Conservation (phyloP, 228 moss, liverwort and hornwort species). For the Sphagnum magellanicum region DNA sequence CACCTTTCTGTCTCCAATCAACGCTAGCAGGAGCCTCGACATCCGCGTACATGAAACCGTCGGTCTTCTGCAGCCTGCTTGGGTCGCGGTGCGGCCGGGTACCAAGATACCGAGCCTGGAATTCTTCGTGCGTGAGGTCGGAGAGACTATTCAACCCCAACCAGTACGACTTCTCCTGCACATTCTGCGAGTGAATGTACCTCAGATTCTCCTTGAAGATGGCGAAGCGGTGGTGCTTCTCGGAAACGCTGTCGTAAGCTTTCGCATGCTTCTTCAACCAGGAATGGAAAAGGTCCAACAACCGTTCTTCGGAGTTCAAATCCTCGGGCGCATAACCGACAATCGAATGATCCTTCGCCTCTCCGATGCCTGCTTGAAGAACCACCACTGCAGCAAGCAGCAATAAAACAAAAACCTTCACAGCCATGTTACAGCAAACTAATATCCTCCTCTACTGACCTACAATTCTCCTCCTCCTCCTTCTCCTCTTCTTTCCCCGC, state of each 20-base stretch:
- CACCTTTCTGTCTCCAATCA: conserved; percentile 39
- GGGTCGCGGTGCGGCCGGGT: conserved; percentile 2
- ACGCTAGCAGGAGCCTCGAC: conserved; percentile 9
- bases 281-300: conserved; percentile 13
- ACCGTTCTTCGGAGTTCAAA: conserved; percentile 21
- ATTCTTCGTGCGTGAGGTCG: conserved; percentile 36
- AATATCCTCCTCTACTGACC: too few species aligned
- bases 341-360: conserved; percentile 11
- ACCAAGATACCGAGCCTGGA: conserved; percentile 26
- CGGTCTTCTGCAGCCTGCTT: neutral
- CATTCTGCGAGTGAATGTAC: conserved; percentile 30
- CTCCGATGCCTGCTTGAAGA: neutral
- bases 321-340: conserved; percentile 20
- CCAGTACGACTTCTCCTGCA: conserved; percentile 16
- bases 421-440: too few species aligned
- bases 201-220: conserved; percentile 35
- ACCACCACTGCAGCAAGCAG: neutral
- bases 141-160: conserved; percentile 35
- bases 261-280: conserved; percentile 27
- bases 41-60: conserved; percentile 17
- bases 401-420: neutral
- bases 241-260: conserved; percentile 6
- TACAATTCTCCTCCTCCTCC: too few species aligned
- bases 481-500: too few species aligned
- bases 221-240: conserved; percentile 20